Percentiles rank a stretch among this genome's conserved stretches.
Conservation (phyloP, 2,329 filamentous ascomycete genomes). For the Aspergillus clavatus region DNA sequence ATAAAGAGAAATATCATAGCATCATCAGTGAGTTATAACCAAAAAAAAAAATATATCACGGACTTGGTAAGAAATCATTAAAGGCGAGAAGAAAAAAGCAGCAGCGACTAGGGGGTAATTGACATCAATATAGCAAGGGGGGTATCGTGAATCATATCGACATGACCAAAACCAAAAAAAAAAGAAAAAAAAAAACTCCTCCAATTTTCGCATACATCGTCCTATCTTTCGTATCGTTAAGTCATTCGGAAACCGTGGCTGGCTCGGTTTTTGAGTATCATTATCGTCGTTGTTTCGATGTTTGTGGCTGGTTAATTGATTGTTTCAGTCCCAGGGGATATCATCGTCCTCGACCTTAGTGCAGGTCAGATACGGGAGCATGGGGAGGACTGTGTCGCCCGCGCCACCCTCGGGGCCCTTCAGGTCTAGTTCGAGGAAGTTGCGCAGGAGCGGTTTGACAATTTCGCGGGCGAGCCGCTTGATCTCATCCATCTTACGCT, state of each 20-base stretch:
- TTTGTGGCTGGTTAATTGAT: no score
- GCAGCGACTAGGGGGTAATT: background rate
- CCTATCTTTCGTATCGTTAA: background rate
- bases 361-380: slow-evolving; percentile 61
- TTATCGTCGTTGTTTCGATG: no score
- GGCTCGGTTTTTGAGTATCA: background rate
- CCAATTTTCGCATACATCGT: background rate
- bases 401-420: slow-evolving; percentile 30
- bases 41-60: no score
- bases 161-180: slow-evolving; percentile 3
- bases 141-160: slow-evolving; percentile 3
- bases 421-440: slow-evolving; percentile 75
- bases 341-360: slow-evolving; percentile 58
- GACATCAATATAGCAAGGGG: background rate
- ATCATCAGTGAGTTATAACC: no score
- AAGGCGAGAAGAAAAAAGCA: background rate
- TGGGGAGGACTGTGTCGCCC: slow-evolving; percentile 40
- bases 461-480: slow-evolving; percentile 77
- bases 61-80: slow-evolving; percentile 1
- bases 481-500: slow-evolving; percentile 81
- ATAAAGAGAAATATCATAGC: slow-evolving; percentile 2
- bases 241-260: no score
- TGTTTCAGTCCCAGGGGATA: slow-evolving; percentile 58
- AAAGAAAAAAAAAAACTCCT: background rate
- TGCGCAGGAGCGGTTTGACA: slow-evolving; percentile 80